Percentiles rank a stretch among this genome's conserved stretches.
Evolutionary conservation across 768 basidiomycete species (phyloP).

Genomic region (Leccinum incarnatum): DNA sequence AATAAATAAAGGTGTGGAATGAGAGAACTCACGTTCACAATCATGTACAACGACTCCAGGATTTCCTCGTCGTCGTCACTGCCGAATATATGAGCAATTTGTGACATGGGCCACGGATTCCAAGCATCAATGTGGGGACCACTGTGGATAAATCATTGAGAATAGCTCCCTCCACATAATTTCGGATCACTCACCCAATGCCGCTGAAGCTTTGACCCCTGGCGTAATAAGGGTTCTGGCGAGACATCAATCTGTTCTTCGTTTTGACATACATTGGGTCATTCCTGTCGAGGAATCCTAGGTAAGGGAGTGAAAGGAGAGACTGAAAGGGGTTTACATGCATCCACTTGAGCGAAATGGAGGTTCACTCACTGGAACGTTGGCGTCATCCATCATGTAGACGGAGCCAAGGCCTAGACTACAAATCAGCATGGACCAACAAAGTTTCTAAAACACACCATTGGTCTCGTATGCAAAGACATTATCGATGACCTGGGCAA

Average conservation of each 20-base stretch:
- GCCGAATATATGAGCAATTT: conserved; percentile 70
- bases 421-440: background rate
- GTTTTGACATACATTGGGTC: conserved; percentile 65
- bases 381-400: conserved; percentile 85
- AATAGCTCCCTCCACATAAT: background rate
- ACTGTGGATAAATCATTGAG: conserved; percentile 33
- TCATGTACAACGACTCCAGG: conserved; percentile 53
- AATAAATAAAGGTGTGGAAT: background rate
- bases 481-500: conserved; percentile 52
- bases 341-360: background rate
- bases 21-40: conserved; percentile 57
- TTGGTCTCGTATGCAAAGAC: conserved; percentile 80
- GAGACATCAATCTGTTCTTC: conserved; percentile 57
- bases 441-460: conserved; percentile 36
- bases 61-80: conserved; percentile 74
- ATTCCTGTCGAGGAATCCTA: conserved; percentile 66
- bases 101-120: conserved; percentile 86
- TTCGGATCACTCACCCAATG: conserved; percentile 51
- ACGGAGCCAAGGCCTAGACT: conserved; percentile 57
- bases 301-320: conserved; percentile 73
- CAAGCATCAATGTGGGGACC: conserved; percentile 73
- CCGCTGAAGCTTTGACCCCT: conserved; percentile 64
- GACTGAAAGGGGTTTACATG: conserved; percentile 43
- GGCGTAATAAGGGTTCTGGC: conserved; percentile 67
- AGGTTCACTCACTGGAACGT: conserved; percentile 61